A percentile compares a stretch with the other conserved stretches of the same genome.
phyloP scores from a whole-genome alignment of 148 eudicot genomes.

The Cornus controversa region DNA sequence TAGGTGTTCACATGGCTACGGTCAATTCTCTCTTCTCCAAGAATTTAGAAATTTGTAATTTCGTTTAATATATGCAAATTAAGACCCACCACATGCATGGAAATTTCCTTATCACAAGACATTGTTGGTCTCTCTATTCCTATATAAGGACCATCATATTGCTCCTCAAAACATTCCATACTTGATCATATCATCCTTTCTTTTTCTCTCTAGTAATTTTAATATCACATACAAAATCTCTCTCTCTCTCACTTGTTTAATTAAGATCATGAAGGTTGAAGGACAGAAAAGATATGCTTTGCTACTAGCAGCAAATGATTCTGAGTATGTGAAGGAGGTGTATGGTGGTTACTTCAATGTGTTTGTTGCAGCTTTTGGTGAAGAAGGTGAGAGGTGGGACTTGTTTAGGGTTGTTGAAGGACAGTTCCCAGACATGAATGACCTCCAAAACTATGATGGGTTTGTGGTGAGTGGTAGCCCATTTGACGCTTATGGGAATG shows the following conservation, averaged over 20 bases:
- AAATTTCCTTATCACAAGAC: neutral
- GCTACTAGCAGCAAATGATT: slow-evolving; percentile 45
- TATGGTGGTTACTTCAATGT: slow-evolving; percentile 58
- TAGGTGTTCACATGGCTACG: too few relatives aligned
- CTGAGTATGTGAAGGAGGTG: slow-evolving; percentile 46
- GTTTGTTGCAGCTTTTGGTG: slow-evolving; percentile 44
- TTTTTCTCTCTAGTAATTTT: too few relatives aligned
- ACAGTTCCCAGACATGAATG: slow-evolving; percentile 37
- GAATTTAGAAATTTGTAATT: too few relatives aligned
- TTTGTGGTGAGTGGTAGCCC: slow-evolving; percentile 62
- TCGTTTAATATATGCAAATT: neutral
- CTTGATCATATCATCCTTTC: neutral
- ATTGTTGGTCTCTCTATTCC: neutral
- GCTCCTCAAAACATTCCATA: neutral
- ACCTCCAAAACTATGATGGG: slow-evolving; percentile 47
- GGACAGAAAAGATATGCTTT: slow-evolving; percentile 36
- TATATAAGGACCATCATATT: neutral
- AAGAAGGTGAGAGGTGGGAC: slow-evolving; percentile 60
- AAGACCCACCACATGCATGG: neutral
- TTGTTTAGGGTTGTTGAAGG: slow-evolving; percentile 50
- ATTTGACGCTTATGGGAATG: slow-evolving; percentile 50
- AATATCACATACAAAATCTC: neutral
- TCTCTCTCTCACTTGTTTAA: neutral
- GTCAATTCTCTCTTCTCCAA: too few relatives aligned
- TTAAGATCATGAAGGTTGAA: slow-evolving; percentile 15